Conservation (phyloP, 2,329 filamentous ascomycete species). For the Sphaerulina populicola region DNA sequence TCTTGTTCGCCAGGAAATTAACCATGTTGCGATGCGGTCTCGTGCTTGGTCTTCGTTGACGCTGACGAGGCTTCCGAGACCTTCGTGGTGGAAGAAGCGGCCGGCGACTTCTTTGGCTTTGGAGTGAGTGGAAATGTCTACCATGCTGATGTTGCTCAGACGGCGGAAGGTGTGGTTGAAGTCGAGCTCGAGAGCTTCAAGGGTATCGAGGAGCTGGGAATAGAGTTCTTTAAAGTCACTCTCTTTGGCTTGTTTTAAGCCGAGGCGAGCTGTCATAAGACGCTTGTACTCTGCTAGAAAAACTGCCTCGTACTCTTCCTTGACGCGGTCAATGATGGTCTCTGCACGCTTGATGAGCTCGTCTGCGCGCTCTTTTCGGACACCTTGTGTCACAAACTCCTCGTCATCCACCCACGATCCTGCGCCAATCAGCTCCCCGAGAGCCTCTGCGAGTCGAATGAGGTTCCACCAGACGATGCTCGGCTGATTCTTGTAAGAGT, state of each 20-base stretch:
- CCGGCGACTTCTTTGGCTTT: constrained; percentile 56
- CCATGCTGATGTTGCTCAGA: constrained; percentile 56
- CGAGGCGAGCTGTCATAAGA: constrained; percentile 71
- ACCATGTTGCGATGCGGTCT: constrained; percentile 65
- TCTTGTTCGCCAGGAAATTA: constrained; percentile 66
- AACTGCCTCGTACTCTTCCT: constrained; percentile 79
- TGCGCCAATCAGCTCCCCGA: constrained; percentile 80
- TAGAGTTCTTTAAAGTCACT: constrained; percentile 73
- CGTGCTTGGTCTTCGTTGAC: constrained; percentile 55
- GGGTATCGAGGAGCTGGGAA: constrained; percentile 69
- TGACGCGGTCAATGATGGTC: constrained; percentile 66
- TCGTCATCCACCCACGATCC: constrained; percentile 63
- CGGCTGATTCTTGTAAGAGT: constrained; percentile 88
- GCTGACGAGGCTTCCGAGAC: constrained; percentile 50
- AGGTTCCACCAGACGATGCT: constrained; percentile 99
- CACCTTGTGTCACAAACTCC: constrained; percentile 63
- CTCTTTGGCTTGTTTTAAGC: constrained; percentile 60
- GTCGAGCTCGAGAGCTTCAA: constrained; percentile 77
- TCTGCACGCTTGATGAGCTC: constrained; percentile 73
- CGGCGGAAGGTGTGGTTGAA: constrained; percentile 91
- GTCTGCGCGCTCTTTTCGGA: constrained; percentile 58
- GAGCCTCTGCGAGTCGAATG: constrained; percentile 76
- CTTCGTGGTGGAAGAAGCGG: constrained; percentile 73
- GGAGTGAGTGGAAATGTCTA: constrained; percentile 57
- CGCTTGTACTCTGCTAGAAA: constrained; percentile 86